A percentile compares a stretch with the other conserved stretches of the same genome.
phyloP scores from a whole-genome alignment of 2,329 filamentous ascomycete genomes.

The Saccharata proteae region DNA sequence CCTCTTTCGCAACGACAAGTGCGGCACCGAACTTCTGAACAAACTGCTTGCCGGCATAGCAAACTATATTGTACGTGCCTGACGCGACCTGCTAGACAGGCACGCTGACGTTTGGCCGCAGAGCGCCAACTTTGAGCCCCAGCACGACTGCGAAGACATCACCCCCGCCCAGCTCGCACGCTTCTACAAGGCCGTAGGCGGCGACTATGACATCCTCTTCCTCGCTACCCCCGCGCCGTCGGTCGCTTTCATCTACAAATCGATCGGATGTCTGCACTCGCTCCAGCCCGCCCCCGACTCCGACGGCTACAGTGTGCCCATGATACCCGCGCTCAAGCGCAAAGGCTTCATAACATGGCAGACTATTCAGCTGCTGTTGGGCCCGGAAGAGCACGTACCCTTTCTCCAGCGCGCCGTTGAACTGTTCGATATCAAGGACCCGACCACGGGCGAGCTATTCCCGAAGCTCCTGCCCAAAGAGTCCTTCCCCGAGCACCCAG shows the following conservation, averaged over 20 bases:
- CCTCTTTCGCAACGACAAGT: conserved; percentile 39
- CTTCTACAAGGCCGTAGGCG: conserved; percentile 36
- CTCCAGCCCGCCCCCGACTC: conserved; percentile 57
- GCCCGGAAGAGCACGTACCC: conserved; percentile 75
- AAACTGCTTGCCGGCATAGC: conserved; percentile 34
- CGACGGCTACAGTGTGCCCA: conserved; percentile 61
- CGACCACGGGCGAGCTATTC: conserved; percentile 46
- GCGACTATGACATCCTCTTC: conserved; percentile 52
- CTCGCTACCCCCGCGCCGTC: conserved; percentile 58
- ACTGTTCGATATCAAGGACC: conserved; percentile 64
- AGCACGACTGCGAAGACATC: conserved; percentile 32
- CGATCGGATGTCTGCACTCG: conserved; percentile 78
- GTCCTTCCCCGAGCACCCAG: conserved; percentile 58
- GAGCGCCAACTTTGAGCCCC: conserved; percentile 31
- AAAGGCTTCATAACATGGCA: conserved; percentile 90
- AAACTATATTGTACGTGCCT: conserved; percentile 30
- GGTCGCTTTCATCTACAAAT: conserved; percentile 86
- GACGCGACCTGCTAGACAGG: neutral
- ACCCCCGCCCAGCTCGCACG: conserved; percentile 36
- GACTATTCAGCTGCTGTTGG: conserved; percentile 77
- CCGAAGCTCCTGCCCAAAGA: conserved; percentile 54
- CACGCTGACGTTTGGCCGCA: conserved; percentile 11
- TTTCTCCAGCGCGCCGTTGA: conserved; percentile 72
- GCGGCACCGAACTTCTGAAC: conserved; percentile 35
- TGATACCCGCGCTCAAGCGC: conserved; percentile 68